These are phyloP conservation scores for Talaromyces piceae DNA, from an alignment of 2,329 filamentous ascomycete species.

Conservation along the genomic window DNA sequence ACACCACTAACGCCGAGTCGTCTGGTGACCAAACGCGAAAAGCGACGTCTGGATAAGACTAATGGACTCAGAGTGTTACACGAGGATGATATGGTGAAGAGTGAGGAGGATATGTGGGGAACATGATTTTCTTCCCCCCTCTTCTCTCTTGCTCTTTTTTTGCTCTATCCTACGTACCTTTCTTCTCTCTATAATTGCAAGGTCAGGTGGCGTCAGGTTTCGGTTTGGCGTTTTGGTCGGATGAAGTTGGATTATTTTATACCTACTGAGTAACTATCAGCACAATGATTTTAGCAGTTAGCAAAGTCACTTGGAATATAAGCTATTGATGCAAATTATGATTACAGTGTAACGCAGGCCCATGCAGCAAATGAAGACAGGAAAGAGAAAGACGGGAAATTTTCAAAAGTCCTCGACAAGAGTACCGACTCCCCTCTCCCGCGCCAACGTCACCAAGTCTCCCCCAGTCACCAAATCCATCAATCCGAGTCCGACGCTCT, in stretches of 20 bases:
- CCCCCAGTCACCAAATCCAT: slow-evolving; percentile 61
- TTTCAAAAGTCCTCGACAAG: slow-evolving; percentile 38
- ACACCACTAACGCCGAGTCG: slow-evolving; percentile 43
- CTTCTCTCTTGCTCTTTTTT: neutral
- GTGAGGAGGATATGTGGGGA: slow-evolving; percentile 42
- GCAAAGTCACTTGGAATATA: too few species aligned
- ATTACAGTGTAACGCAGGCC: too few species aligned
- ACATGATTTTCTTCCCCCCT: slow-evolving; percentile 11
- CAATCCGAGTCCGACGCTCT: slow-evolving; percentile 60
- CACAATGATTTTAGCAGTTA: neutral
- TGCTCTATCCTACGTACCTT: neutral
- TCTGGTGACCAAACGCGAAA: slow-evolving; percentile 38
- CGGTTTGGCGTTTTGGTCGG: neutral
- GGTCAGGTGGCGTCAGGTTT: neutral
- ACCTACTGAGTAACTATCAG: too few species aligned
- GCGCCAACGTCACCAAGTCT: slow-evolving; percentile 51
- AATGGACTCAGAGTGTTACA: slow-evolving; percentile 38
- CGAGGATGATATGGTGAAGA: slow-evolving; percentile 41
- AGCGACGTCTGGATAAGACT: slow-evolving; percentile 34
- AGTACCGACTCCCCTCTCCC: slow-evolving; percentile 48
- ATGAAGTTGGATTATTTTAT: too few species aligned
- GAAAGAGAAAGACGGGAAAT: neutral
- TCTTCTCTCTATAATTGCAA: neutral
- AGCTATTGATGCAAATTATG: too few species aligned
- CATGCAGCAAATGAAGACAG: neutral